Evolutionary conservation across 768 basidiomycete genomes (phyloP).

Genomic region (Kondoa malvinella): DNA sequence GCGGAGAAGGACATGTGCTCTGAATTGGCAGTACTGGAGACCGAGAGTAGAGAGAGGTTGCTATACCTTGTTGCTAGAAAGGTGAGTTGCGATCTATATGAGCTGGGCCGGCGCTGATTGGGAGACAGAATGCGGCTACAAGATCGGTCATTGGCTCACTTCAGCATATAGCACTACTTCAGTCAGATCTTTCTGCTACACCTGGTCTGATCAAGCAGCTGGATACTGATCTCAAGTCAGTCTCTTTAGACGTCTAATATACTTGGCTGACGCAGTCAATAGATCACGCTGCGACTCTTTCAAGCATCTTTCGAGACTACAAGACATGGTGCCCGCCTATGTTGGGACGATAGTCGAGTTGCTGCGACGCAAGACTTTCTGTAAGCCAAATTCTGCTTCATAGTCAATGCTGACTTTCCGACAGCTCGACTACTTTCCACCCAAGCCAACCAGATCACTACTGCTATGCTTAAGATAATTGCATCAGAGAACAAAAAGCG

Average conservation of each 20-base stretch:
- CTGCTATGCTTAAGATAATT: conserved; percentile 71
- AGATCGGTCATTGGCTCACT: conserved; percentile 41
- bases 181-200: conserved; percentile 60
- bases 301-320: conserved; percentile 73
- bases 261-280: not conserved
- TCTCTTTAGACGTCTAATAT: not conserved
- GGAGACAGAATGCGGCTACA: conserved; percentile 33
- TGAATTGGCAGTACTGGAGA: conserved; percentile 20
- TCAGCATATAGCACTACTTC: conserved; percentile 59
- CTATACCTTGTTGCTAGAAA: conserved; percentile 25
- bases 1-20: conserved; percentile 19
- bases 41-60: conserved; percentile 23
- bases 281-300: conserved; percentile 46
- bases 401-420: not conserved
- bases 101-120: not conserved
- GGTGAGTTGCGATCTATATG: conserved; percentile 6
- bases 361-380: conserved; percentile 74
- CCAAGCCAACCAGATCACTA: conserved; percentile 59
- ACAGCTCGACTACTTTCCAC: conserved; percentile 49
- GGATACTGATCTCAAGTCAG: conserved; percentile 35
- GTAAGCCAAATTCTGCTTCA: conserved; percentile 32
- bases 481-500: conserved; percentile 64
- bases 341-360: conserved; percentile 80
- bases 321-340: conserved; percentile 80
- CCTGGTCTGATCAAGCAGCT: conserved; percentile 49